These are phyloP conservation scores for Trichomonas tenax DNA, from an alignment of 208 protist species.

Conservation along the genomic window DNA sequence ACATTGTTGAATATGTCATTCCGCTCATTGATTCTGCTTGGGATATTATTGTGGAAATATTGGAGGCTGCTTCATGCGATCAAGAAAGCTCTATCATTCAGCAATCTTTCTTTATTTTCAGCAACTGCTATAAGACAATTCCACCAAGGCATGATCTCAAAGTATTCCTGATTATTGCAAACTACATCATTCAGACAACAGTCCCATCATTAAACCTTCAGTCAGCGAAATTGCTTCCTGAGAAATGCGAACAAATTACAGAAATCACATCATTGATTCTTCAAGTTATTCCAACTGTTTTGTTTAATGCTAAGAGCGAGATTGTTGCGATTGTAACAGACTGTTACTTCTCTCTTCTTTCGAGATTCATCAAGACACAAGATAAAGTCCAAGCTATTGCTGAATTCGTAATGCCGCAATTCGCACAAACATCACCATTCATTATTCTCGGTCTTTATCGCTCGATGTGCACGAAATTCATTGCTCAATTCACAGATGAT, in stretches of 20 bases:
- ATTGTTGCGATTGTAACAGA: neutral
- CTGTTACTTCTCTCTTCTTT: neutral
- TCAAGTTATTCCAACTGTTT: neutral
- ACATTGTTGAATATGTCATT: neutral
- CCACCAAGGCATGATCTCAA: neutral
- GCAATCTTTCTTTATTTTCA: neutral
- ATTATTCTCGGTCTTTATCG: neutral
- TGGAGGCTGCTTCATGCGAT: neutral
- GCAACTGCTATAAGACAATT: neutral
- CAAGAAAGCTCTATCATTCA: neutral
- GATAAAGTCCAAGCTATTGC: neutral
- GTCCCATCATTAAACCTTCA: neutral
- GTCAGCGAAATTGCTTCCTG: neutral
- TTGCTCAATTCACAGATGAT: neutral
- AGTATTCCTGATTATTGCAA: neutral
- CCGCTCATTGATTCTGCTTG: neutral
- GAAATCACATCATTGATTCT: neutral
- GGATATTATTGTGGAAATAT: neutral
- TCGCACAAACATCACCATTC: neutral
- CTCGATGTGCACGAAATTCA: neutral
- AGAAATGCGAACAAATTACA: neutral
- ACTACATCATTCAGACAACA: neutral
- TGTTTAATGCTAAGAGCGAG: neutral
- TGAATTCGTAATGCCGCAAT: neutral
- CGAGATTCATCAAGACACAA: neutral